Evolutionary conservation across 2,329 filamentous ascomycete species (phyloP), one percentile per base, ranked within the genome.

Genomic region (Blastomyces gilchristii): DNA sequence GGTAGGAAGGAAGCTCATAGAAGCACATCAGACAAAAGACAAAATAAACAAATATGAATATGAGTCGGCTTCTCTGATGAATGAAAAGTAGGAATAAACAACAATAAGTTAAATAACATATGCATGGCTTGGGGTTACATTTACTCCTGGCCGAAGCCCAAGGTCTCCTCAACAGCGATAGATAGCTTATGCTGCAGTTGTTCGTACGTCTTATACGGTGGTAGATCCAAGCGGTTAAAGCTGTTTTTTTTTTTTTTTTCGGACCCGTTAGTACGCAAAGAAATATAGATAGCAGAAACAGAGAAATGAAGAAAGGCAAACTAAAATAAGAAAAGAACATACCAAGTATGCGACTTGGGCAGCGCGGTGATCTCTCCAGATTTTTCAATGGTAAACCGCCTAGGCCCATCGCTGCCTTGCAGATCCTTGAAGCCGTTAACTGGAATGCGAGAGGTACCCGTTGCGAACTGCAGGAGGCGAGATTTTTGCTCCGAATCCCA

Each of bases 401-500:
- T 84, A 11, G 94, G 94, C 3, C 94, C 94, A 74, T 99, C 94
- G 69, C 91, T 96, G 50, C 94, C 94, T 77, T 99, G 94, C 60
- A 99, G 81, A 81, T 99, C 94, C 80, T 99, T 99, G 84, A 99
- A 99, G 8, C 94, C 94, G 76, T 99, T 99, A 78, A 99, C 94
- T 0, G 94, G 94, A 69, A 99, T 99, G 79, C 94, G 88, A 59
- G 91, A 96, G 16, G 94, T 99, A 76, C 94, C 94, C 9, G 94
- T 99, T 0, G 94, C 94, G 75, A 99, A 99, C 76, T 99, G 94
- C 70, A 99, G 79, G 66, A 99, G 82, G 72, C 94, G 88, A 62
- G 91, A 96, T 81, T 99, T 99, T 77, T 99, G 94, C 77, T 99
- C 94, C 37, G 94, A 91, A 74, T 99, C 94, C 94, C 94, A 99